These are phyloP conservation scores for Aspergillus neotritici DNA, from an alignment of 2,329 filamentous ascomycete species.

Conservation along the genomic window DNA sequence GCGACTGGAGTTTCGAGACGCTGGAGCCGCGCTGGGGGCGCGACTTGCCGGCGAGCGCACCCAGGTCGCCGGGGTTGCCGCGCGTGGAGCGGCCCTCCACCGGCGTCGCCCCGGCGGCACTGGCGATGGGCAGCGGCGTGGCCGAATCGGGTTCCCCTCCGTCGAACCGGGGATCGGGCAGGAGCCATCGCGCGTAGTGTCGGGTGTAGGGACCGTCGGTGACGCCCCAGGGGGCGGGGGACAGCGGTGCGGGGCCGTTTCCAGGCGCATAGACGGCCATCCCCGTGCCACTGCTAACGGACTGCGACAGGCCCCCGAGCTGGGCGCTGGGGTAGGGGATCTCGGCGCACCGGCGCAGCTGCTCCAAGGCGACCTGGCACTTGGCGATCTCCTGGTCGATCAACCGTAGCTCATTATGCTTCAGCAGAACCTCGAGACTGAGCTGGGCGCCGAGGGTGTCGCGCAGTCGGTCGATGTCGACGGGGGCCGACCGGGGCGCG, in stretches of 20 bases:
- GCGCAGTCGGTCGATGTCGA: slow-evolving; percentile 49
- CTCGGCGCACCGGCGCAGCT: slow-evolving; percentile 83
- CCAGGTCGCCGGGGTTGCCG: slow-evolving; percentile 60
- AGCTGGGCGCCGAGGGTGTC: slow-evolving; percentile 80
- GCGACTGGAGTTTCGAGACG: slow-evolving; percentile 61
- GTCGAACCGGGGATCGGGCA: slow-evolving; percentile 83
- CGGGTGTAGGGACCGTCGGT: slow-evolving; percentile 87
- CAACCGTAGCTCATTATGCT: slow-evolving; percentile 87
- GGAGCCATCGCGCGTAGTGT: slow-evolving; percentile 93
- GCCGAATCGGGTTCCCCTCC: slow-evolving; percentile 44
- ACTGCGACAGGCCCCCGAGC: slow-evolving; percentile 53
- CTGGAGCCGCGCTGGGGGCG: slow-evolving; percentile 55
- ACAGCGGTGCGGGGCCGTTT: slow-evolving; percentile 63
- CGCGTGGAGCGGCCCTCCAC: slow-evolving; percentile 73
- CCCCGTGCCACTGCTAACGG: slow-evolving; percentile 70
- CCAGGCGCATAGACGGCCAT: slow-evolving; percentile 58
- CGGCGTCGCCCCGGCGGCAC: slow-evolving; percentile 38
- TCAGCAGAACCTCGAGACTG: slow-evolving; percentile 83
- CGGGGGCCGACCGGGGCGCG: slow-evolving; percentile 18
- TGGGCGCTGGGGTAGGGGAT: slow-evolving; percentile 78
- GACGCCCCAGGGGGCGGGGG: slow-evolving; percentile 84
- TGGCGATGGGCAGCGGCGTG: slow-evolving; percentile 15
- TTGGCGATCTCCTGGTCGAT: slow-evolving; percentile 96
- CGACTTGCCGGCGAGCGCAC: slow-evolving; percentile 48
- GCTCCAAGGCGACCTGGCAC: slow-evolving; percentile 88